These are phyloP conservation scores for Westerdykella sp. DNA, from an alignment of 2,329 filamentous ascomycete genomes.

Conservation along the genomic window DNA sequence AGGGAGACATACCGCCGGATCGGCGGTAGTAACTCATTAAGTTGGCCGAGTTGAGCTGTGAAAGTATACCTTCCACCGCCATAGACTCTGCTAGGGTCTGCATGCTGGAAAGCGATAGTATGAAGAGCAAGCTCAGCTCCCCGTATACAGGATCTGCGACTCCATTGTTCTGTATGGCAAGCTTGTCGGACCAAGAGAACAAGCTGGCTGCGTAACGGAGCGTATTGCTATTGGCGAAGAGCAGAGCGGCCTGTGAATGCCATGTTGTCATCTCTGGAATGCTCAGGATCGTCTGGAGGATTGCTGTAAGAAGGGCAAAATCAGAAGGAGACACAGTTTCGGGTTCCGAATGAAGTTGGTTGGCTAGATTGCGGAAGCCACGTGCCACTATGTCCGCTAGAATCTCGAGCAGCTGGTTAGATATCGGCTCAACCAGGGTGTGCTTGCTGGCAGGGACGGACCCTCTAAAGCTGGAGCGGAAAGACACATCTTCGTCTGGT, in stretches of 20 bases:
- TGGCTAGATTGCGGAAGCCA: slow-evolving; percentile 75
- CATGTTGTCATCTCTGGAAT: slow-evolving; percentile 69
- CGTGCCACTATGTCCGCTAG: slow-evolving; percentile 71
- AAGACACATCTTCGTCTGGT: slow-evolving; percentile 11
- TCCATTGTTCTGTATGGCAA: slow-evolving; percentile 50
- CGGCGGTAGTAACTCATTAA: slow-evolving; percentile 70
- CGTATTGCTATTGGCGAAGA: slow-evolving; percentile 57
- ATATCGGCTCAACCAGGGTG: slow-evolving; percentile 18
- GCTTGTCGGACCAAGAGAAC: slow-evolving; percentile 87
- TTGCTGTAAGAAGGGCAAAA: slow-evolving; percentile 77
- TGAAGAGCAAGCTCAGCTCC: slow-evolving; percentile 81
- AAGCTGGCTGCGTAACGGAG: slow-evolving; percentile 77
- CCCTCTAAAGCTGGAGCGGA: slow-evolving; percentile 33
- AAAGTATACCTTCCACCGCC: slow-evolving; percentile 77
- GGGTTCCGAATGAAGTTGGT: slow-evolving; percentile 71
- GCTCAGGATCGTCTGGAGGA: slow-evolving; percentile 76
- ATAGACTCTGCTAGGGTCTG: slow-evolving; percentile 80
- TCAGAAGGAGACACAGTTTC: slow-evolving; percentile 65
- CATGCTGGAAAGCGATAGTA: slow-evolving; percentile 79
- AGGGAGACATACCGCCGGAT: slow-evolving; percentile 64
- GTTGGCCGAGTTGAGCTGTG: slow-evolving; percentile 71
- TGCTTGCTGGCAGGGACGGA: slow-evolving; percentile 41
- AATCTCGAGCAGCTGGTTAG: slow-evolving; percentile 61
- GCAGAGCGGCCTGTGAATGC: slow-evolving; percentile 41
- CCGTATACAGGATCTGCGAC: slow-evolving; percentile 85